A percentile compares a stretch with the other conserved stretches of the same genome.
phyloP scores from a whole-genome alignment of 305 asterid species.

The Striga hermonthica region DNA sequence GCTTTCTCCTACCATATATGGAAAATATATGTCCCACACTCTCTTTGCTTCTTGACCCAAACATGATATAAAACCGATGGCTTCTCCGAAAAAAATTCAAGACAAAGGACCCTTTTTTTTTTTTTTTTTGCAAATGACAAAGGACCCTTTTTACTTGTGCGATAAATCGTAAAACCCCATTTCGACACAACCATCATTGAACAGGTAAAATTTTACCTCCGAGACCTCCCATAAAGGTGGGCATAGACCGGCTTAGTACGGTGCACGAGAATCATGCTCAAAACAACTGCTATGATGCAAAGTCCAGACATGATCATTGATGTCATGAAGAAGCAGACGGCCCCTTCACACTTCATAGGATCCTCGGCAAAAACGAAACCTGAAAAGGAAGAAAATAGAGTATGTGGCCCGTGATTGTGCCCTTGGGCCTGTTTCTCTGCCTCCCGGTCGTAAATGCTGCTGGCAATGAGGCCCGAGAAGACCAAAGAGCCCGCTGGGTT shows the following conservation, averaged over 20 bases:
- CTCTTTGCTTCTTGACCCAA: too few relatives aligned
- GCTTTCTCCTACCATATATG: not conserved
- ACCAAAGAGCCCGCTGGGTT: slow-evolving; percentile 52
- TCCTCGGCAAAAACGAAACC: slow-evolving; percentile 34
- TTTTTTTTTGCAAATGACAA: too few relatives aligned
- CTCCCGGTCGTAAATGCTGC: slow-evolving; percentile 45
- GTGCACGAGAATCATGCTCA: slow-evolving; percentile 51
- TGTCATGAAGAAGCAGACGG: slow-evolving; percentile 48
- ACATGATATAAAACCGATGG: not conserved
- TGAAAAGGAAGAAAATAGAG: slow-evolving; percentile 30
- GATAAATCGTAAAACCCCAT: not conserved
- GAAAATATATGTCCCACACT: too few relatives aligned
- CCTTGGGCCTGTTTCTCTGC: slow-evolving; percentile 53
- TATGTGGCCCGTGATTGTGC: slow-evolving; percentile 18
- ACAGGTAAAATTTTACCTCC: not conserved
- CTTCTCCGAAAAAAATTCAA: not conserved
- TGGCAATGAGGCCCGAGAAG: slow-evolving; percentile 52
- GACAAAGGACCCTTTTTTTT: not conserved
- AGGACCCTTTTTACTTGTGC: not conserved
- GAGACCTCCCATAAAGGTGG: slow-evolving; percentile 42
- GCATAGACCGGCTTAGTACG: slow-evolving; percentile 48
- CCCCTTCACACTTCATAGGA: slow-evolving; percentile 47
- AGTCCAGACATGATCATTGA: slow-evolving; percentile 54
- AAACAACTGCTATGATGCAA: slow-evolving; percentile 44
- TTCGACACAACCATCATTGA: not conserved